Conservation (phyloP, 2,329 filamentous ascomycete genomes). For the Pseudohalonectria lignicola region DNA sequence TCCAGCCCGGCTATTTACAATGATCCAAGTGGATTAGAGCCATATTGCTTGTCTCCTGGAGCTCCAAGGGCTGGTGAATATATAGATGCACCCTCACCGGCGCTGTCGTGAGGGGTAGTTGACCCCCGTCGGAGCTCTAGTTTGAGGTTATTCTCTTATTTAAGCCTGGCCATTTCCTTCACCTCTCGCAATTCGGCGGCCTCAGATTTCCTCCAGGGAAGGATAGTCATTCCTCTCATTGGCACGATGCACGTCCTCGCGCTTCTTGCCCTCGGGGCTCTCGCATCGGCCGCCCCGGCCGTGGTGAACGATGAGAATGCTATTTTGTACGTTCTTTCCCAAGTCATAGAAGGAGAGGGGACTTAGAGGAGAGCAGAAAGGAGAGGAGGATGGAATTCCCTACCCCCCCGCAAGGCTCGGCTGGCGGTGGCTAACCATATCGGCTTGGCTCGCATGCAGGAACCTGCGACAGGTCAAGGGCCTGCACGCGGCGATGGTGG, state of each 20-base stretch:
- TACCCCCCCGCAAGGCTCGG: background rate
- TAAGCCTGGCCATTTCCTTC: background rate
- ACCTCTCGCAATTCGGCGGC: background rate
- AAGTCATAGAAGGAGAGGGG: background rate
- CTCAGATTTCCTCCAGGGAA: background rate
- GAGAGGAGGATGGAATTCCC: too few relatives aligned
- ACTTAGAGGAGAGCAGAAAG: background rate
- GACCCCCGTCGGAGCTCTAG: background rate
- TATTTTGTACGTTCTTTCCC: background rate
- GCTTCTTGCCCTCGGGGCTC: background rate
- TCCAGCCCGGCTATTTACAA: too few relatives aligned
- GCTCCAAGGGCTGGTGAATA: background rate
- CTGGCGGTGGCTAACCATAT: background rate
- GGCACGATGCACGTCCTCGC: background rate
- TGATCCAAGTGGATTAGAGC: background rate
- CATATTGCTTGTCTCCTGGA: background rate
- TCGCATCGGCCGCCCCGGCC: background rate
- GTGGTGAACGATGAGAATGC: background rate
- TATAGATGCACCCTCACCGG: background rate
- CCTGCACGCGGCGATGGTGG: constrained; percentile 14
- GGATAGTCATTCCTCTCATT: too few relatives aligned
- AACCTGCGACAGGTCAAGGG: constrained; percentile 3
- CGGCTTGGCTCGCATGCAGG: background rate
- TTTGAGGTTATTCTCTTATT: too few relatives aligned
- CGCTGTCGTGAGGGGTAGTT: background rate